These are phyloP conservation scores for Marchantia paleacea DNA, from an alignment of 225 moss, liverwort and hornwort genomes.

Conservation along the genomic window DNA sequence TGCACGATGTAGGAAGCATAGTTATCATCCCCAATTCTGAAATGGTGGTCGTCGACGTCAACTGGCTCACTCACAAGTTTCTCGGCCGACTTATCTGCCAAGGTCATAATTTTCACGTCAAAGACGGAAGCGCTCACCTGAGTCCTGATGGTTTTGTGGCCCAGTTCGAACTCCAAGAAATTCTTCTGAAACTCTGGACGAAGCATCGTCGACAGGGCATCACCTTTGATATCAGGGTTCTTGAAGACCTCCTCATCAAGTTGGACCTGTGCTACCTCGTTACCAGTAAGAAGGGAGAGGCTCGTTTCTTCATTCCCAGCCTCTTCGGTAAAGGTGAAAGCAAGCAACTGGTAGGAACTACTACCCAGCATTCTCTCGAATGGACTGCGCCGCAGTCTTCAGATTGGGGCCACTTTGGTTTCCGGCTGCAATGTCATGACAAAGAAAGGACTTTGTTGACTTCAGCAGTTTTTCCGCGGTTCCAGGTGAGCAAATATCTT, in stretches of 20 bases:
- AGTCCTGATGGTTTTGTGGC: constrained; percentile 20
- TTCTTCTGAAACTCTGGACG: constrained; percentile 16
- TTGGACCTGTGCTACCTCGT: constrained; percentile 8
- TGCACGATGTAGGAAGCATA: constrained; percentile 16
- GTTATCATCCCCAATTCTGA: constrained; percentile 12
- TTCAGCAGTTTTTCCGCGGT: constrained; percentile 16
- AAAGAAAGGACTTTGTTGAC: constrained; percentile 14
- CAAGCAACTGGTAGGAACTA: not conserved
- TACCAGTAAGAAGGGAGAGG: not conserved
- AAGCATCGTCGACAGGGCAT: constrained; percentile 21
- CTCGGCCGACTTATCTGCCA: constrained; percentile 7
- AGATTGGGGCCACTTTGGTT: constrained; percentile 8
- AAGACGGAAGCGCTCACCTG: constrained; percentile 10
- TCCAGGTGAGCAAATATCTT: constrained; percentile 6
- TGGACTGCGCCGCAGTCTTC: not conserved
- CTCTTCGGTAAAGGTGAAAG: constrained; percentile 15
- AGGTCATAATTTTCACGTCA: not conserved
- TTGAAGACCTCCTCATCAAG: constrained; percentile 15
- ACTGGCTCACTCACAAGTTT: constrained; percentile 20
- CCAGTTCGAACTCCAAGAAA: constrained; percentile 9
- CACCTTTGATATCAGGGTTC: constrained; percentile 14
- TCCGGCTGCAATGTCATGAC: constrained; percentile 14
- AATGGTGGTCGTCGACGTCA: constrained; percentile 14
- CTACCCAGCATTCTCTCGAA: not conserved
- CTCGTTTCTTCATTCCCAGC: constrained; percentile 12